phyloP scores from a whole-genome alignment of 2,329 filamentous ascomycete species.

The Pseudonectria buxi region DNA sequence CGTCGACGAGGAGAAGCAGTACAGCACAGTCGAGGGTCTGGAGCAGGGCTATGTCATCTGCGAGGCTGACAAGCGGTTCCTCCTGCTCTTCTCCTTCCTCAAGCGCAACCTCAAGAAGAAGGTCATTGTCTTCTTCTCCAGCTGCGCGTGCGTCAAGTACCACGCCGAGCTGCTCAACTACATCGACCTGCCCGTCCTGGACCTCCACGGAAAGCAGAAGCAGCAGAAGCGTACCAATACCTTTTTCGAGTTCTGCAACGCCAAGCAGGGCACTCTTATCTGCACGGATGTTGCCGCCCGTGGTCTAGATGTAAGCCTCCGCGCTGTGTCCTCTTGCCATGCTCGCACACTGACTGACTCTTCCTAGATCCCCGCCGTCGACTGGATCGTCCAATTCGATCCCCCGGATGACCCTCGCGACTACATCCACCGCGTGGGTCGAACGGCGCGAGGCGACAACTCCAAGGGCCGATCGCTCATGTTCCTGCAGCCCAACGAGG shows the following conservation, averaged over 20 bases:
- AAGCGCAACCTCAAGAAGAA: slow-evolving; percentile 90
- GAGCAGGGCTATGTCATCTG: slow-evolving; percentile 96
- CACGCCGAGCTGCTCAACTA: slow-evolving; percentile 94
- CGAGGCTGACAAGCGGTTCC: slow-evolving; percentile 88
- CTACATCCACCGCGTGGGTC: slow-evolving; percentile 93
- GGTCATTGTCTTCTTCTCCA: slow-evolving; percentile 94
- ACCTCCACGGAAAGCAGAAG: slow-evolving; percentile 92
- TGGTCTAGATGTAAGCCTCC: slow-evolving; percentile 67
- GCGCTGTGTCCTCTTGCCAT: background rate
- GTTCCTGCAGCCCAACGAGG: slow-evolving; percentile 87
- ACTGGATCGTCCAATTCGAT: slow-evolving; percentile 96
- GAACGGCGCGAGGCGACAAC: slow-evolving; percentile 79
- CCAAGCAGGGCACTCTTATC: slow-evolving; percentile 78
- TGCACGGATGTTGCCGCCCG: slow-evolving; percentile 95
- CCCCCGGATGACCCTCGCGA: slow-evolving; percentile 85
- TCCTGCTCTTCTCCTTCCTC: slow-evolving; percentile 89
- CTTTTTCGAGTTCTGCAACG: slow-evolving; percentile 85
- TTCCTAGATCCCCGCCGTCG: slow-evolving; percentile 74
- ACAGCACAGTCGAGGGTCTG: slow-evolving; percentile 85
- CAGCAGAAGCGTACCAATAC: slow-evolving; percentile 98
- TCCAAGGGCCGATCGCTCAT: slow-evolving; percentile 83
- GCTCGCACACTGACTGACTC: slow-evolving; percentile 8
- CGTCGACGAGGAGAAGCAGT: slow-evolving; percentile 83
- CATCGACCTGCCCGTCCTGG: slow-evolving; percentile 84
- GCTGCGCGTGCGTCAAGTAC: slow-evolving; percentile 91